Evolutionary conservation across 2,329 filamentous ascomycete genomes (phyloP).

Genomic region (Neofusicoccum cordaticola): DNA sequence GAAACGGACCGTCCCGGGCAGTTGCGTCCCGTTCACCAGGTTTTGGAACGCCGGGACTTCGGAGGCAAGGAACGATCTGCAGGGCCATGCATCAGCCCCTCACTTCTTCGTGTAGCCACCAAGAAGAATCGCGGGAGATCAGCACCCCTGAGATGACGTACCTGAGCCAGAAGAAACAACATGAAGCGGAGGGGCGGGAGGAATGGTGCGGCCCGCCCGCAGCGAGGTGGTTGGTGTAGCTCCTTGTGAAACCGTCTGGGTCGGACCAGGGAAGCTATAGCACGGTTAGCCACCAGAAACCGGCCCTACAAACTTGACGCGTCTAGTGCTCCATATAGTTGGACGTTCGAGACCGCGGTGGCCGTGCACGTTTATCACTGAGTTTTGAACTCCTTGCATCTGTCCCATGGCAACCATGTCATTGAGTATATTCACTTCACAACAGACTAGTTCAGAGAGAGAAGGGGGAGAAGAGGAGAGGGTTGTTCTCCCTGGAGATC

Average conservation of each 20-base stretch:
- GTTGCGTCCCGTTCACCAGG: not conserved
- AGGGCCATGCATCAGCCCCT: not conserved
- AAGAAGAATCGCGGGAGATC: not conserved
- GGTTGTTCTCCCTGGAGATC: not conserved
- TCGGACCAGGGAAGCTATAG: not conserved
- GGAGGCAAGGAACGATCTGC: not conserved
- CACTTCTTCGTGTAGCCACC: not conserved
- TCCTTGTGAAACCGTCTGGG: not conserved
- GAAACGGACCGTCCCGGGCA: constrained; percentile 4
- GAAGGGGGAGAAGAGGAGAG: too few species aligned
- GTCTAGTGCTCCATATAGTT: not conserved
- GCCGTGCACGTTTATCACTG: too few species aligned
- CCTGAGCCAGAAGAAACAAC: not conserved
- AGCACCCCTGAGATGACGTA: not conserved
- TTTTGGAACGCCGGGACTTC: not conserved
- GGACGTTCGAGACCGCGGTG: not conserved
- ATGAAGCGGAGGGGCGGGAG: not conserved
- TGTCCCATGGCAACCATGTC: too few species aligned
- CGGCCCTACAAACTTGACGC: too few species aligned
- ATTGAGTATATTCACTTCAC: not conserved
- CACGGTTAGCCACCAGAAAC: not conserved
- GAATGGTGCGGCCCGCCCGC: too few species aligned
- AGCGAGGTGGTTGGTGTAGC: not conserved
- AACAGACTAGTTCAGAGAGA: not conserved
- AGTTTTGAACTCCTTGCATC: too few species aligned